phyloP scores from a whole-genome alignment of 139 green algal species.

The Trebouxia sp. region DNA sequence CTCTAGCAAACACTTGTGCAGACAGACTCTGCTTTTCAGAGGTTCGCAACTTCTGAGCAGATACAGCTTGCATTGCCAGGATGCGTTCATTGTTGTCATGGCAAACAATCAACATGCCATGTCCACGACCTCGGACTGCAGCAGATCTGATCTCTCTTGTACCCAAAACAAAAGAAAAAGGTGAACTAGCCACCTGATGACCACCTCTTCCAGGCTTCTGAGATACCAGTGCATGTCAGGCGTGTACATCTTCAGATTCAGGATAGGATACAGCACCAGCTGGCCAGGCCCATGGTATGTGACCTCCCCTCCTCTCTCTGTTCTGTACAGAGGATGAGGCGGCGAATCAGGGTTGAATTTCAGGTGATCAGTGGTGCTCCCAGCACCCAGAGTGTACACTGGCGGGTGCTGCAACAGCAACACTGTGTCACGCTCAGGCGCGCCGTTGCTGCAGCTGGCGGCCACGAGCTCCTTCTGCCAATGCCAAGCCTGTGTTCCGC shows the following conservation, averaged over 20 bases:
- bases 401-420: conserved; percentile 76
- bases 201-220: conserved; percentile 58
- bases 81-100: too few species aligned
- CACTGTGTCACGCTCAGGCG: conserved; percentile 3
- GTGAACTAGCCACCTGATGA: conserved; percentile 41
- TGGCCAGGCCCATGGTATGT: conserved; percentile 84
- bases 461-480: conserved; percentile 49
- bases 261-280: conserved; percentile 80
- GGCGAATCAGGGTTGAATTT: conserved; percentile 60
- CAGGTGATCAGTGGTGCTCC: conserved; percentile 56
- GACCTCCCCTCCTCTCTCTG: conserved; percentile 79
- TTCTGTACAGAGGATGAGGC: conserved; percentile 61
- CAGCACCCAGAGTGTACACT: conserved; percentile 76
- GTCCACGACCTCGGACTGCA: too few species aligned
- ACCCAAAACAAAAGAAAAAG: neutral
- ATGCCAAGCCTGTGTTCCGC: conserved; percentile 38
- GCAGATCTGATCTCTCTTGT: too few species aligned
- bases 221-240: conserved; percentile 85
- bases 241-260: conserved; percentile 61
- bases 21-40: too few species aligned
- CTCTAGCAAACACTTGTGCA: too few species aligned
- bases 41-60: too few species aligned
- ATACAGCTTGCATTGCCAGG: too few species aligned
- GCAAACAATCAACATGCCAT: too few species aligned
- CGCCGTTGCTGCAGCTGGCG: neutral